phyloP scores from a whole-genome alignment of 1,284 basidiomycete species.

The Trametes versicolor region DNA sequence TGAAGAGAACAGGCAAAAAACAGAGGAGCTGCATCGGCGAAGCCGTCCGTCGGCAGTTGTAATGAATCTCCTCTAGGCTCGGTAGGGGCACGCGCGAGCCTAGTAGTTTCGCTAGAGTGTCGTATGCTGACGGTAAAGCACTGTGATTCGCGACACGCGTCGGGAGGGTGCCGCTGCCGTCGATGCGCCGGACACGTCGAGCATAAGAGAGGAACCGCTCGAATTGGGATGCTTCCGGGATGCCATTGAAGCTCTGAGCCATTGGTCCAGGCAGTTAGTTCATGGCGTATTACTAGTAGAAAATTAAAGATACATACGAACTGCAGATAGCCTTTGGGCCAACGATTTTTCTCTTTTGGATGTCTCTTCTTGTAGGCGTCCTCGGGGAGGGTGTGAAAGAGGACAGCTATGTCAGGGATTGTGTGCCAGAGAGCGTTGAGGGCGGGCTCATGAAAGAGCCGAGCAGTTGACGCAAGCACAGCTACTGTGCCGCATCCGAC shows the following conservation, averaged over 20 bases:
- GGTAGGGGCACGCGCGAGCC: background rate
- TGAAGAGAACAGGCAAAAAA: slow-evolving; percentile 2
- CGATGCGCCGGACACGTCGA: background rate
- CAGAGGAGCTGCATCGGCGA: background rate
- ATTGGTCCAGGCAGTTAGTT: background rate
- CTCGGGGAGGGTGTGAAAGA: background rate
- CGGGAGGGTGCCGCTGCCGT: background rate
- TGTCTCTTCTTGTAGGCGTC: background rate
- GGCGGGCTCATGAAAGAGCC: background rate
- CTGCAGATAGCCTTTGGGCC: too few relatives aligned
- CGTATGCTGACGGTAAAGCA: background rate
- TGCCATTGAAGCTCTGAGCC: background rate
- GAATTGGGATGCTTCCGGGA: background rate
- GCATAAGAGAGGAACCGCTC: background rate
- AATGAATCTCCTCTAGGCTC: background rate
- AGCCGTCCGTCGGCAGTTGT: background rate
- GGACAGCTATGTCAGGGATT: background rate
- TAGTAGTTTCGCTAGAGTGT: background rate
- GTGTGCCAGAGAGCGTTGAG: slow-evolving; percentile 7
- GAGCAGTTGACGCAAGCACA: background rate
- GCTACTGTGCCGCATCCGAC: too few relatives aligned
- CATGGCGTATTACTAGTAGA: too few relatives aligned
- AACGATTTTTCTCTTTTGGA: too few relatives aligned
- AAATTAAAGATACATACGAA: too few relatives aligned
- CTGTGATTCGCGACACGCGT: too few relatives aligned